Evolutionary conservation across 2,329 filamentous ascomycete genomes (phyloP), one percentile per base, ranked within the genome.

Genomic region (Sarocladiaceae sp.): DNA sequence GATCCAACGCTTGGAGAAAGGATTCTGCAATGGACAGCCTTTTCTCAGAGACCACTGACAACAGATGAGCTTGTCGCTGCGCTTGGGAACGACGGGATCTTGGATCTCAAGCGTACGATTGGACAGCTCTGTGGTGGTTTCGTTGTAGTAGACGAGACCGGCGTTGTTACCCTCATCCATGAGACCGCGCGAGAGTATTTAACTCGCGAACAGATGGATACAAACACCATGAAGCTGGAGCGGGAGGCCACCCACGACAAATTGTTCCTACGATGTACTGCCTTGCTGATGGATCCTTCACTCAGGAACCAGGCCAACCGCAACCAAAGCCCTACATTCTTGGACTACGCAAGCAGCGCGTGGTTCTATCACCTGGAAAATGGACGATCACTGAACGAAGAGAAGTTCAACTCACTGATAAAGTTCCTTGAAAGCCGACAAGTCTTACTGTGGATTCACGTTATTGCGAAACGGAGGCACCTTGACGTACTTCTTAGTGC

Each of bases 111-210:
- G 26, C 37, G 50, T 2, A 50, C 58, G 0, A 58, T 65, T 20
- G 21, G 41, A 2, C 47, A 57, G 7, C 43, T 62, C 0, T 65
- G 62, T 42, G 56, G 58, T 1, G 54, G 55, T 0, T 62, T 66
- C 39, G 46, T 63, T 2, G 41, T 57, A 2, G 45, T 64, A 13
- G 62, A 66, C 27, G 49, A 53, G 3, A 33, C 44, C 2, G 53
- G 47, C 2, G 53, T 53, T 2, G 50, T 64, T 6, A 41, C 52
- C 5, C 48, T 65, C 44, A 51, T 65, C 3, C 64, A 67, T 37
- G 50, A 64, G 29, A 63, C 63, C 1, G 62, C 62, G 3, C 53
- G 58, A 16, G 62, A 64, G 23, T 66, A 63, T 44, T 43, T 65
- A 6, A 33, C 55, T 29, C 26, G 26, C 9, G n/a, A n/a, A 29